phyloP scores from a whole-genome alignment of 2,329 filamentous ascomycete genomes.

The Dendryphion nanum region DNA sequence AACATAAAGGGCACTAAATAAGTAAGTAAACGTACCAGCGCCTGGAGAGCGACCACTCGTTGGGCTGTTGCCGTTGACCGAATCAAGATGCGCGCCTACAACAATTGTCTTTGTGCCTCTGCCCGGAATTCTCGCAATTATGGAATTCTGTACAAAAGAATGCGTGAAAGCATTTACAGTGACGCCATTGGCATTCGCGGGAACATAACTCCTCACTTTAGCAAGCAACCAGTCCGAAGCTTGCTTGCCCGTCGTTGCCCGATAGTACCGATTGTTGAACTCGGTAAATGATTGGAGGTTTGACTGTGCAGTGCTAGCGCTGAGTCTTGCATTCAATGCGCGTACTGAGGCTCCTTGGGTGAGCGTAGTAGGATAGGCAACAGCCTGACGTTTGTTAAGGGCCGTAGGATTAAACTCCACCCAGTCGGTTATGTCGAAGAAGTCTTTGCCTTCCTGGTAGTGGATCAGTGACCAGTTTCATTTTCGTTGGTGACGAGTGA shows the following conservation, averaged over 20 bases:
- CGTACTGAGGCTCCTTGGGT: constrained; percentile 12
- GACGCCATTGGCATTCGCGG: constrained; percentile 66
- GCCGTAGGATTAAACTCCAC: constrained; percentile 10
- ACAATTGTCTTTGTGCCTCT: constrained; percentile 78
- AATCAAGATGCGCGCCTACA: constrained; percentile 89
- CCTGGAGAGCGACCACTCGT: constrained; percentile 79
- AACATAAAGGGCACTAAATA: too few species aligned
- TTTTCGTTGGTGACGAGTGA: too few species aligned
- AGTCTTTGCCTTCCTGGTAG: constrained; percentile 15
- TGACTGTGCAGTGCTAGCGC: constrained; percentile 14
- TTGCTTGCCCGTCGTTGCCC: constrained; percentile 57
- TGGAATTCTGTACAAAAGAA: constrained; percentile 79
- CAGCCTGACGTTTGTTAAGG: background rate
- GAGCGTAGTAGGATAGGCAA: constrained; percentile 11
- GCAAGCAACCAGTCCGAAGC: constrained; percentile 82
- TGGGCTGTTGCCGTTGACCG: constrained; percentile 84
- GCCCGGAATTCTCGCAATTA: constrained; percentile 87
- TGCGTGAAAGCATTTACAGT: constrained; percentile 72
- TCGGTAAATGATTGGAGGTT: constrained; percentile 16
- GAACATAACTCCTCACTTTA: constrained; percentile 69
- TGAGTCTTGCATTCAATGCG: constrained; percentile 16
- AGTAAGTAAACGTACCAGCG: constrained; percentile 49
- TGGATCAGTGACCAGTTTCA: background rate
- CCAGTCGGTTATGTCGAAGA: constrained; percentile 27
- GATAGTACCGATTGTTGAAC: constrained; percentile 25